These are phyloP conservation scores for Hypoxylon perforatum DNA, from an alignment of 495 filamentous ascomycete species.

Conservation along the genomic window DNA sequence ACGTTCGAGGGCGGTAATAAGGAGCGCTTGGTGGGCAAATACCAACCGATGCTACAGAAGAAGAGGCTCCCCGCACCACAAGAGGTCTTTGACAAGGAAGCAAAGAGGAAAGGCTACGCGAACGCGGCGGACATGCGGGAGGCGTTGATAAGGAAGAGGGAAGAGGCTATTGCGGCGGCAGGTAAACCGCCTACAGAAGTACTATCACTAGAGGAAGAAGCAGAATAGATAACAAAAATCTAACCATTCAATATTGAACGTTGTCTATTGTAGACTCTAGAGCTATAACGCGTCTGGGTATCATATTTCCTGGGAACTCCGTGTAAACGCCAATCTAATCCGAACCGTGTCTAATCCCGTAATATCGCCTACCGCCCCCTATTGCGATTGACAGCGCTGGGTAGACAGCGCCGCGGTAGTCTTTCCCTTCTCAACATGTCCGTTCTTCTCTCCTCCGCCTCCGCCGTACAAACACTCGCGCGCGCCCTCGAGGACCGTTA, in stretches of 20 bases:
- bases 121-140: constrained; percentile 57
- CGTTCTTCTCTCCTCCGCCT: constrained; percentile 11
- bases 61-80: constrained; percentile 70
- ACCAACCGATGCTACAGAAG: constrained; percentile 77
- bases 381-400: background rate
- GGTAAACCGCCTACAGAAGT: constrained; percentile 11
- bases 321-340: constrained; percentile 14
- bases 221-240: constrained; percentile 3
- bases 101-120: constrained; percentile 72
- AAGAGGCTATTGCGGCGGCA: constrained; percentile 25
- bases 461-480: constrained; percentile 71
- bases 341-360: constrained; percentile 5
- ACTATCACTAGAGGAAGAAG: constrained; percentile 8
- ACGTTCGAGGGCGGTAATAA: constrained; percentile 77
- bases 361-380: background rate
- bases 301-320: constrained; percentile 31
- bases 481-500: constrained; percentile 85
- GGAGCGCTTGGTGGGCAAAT: constrained; percentile 69
- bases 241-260: constrained; percentile 3
- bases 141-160: constrained; percentile 41
- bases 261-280: constrained; percentile 9
- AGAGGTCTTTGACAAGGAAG: constrained; percentile 81
- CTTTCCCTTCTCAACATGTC: constrained; percentile 8
- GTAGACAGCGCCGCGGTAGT: background rate
- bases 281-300: constrained; percentile 35